Conservation (phyloP, 1,139 yeast genomes). For the Zygosaccharomyces sapae region DNA sequence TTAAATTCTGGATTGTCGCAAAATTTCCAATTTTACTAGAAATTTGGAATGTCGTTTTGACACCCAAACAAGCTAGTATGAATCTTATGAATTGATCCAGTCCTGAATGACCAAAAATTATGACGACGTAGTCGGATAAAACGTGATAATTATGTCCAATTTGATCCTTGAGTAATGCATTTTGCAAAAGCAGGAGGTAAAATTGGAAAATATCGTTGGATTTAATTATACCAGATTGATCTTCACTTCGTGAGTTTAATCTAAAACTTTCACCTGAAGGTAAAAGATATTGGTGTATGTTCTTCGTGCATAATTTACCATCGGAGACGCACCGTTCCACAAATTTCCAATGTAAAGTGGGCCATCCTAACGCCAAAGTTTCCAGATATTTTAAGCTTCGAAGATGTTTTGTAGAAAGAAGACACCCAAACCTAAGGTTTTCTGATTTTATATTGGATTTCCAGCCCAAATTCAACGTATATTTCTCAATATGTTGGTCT, state of each 20-base stretch:
- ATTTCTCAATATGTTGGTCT: neutral
- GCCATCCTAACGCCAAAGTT: conserved; percentile 86
- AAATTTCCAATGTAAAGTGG: conserved; percentile 61
- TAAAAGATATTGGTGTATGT: conserved; percentile 47
- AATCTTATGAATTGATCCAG: conserved; percentile 29
- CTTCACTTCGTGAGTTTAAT: conserved; percentile 21
- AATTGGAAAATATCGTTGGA: conserved; percentile 34
- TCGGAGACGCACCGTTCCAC: conserved; percentile 48
- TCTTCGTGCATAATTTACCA: conserved; percentile 35
- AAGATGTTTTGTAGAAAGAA: conserved; percentile 53
- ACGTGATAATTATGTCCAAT: conserved; percentile 11
- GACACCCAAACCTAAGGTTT: conserved; percentile 52
- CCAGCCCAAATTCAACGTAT: conserved; percentile 12
- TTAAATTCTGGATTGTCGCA: conserved; percentile 8
- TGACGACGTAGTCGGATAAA: conserved; percentile 20
- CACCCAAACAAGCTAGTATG: conserved; percentile 27
- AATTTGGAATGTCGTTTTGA: conserved; percentile 13
- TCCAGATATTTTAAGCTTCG: conserved; percentile 77
- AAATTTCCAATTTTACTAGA: conserved; percentile 11
- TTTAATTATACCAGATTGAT: conserved; percentile 22
- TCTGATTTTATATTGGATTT: conserved; percentile 12
- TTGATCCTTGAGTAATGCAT: conserved; percentile 19
- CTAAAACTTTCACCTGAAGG: conserved; percentile 59
- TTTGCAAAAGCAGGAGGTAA: conserved; percentile 37
- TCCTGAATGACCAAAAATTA: conserved; percentile 29